phyloP scores from a whole-genome alignment of 2,329 filamentous ascomycete genomes.

The Stagonosporopsis cucurbitacearum region DNA sequence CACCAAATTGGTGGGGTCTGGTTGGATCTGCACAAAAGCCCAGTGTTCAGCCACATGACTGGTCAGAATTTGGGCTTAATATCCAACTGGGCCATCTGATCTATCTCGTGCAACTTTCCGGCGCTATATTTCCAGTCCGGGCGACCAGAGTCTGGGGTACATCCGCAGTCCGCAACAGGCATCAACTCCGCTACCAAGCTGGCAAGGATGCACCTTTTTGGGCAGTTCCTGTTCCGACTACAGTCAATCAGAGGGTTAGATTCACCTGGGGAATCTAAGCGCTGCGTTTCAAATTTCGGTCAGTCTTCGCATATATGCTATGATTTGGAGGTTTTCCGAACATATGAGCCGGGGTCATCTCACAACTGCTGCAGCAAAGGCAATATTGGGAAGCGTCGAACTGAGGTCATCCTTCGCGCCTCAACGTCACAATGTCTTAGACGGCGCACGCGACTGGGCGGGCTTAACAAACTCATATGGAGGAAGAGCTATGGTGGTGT shows the following conservation, averaged over 20 bases:
- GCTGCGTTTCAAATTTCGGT: conserved; percentile 6
- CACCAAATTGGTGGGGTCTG: background rate
- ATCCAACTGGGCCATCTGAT: conserved; percentile 30
- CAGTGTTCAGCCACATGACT: conserved; percentile 25
- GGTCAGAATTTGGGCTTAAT: conserved; percentile 29
- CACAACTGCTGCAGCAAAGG: background rate
- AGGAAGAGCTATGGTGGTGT: conserved; percentile 1
- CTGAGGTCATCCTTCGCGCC: conserved; percentile 5
- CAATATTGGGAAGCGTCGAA: background rate
- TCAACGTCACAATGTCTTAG: conserved; percentile 7
- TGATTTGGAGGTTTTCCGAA: background rate
- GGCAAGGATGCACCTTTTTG: conserved; percentile 20
- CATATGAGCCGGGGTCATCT: background rate
- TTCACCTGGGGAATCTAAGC: conserved; percentile 3
- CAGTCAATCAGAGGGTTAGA: conserved; percentile 6
- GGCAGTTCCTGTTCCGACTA: conserved; percentile 23
- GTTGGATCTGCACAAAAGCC: conserved; percentile 1
- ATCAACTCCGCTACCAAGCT: conserved; percentile 22
- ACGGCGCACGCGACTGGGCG: conserved; percentile 6
- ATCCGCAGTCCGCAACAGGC: conserved; percentile 34
- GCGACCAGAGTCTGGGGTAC: conserved; percentile 17
- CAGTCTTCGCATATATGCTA: conserved; percentile 7
- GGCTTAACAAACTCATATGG: background rate
- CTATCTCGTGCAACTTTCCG: conserved; percentile 25
- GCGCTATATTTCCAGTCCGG: conserved; percentile 9